phyloP scores from a whole-genome alignment of 257 asterid species.

The Cinchona pubescens region DNA sequence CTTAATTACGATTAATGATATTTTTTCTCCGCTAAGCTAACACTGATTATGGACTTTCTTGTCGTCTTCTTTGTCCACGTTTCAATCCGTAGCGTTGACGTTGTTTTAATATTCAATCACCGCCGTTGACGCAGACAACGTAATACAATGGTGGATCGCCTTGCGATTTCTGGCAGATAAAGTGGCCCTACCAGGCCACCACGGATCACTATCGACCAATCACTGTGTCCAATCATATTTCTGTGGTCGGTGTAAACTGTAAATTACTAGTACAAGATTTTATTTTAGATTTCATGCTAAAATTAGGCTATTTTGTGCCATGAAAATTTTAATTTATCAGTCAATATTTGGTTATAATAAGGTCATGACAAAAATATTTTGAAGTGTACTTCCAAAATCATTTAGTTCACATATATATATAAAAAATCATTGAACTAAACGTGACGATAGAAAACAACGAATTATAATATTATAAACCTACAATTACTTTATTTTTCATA shows the following conservation, averaged over 20 bases:
- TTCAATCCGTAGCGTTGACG: neutral
- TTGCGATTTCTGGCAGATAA: neutral
- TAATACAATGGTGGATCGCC: neutral
- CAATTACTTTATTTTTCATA: neutral
- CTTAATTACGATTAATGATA: conserved; percentile 23
- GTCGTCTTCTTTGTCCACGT: neutral
- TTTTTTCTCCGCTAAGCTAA: neutral
- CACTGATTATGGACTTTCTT: too few species aligned
- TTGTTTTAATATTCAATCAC: neutral
- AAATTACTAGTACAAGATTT: too few species aligned
- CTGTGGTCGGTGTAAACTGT: too few species aligned
- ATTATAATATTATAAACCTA: neutral
- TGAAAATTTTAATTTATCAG: too few species aligned
- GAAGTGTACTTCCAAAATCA: too few species aligned
- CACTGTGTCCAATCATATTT: too few species aligned
- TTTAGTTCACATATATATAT: too few species aligned
- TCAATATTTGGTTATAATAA: too few species aligned
- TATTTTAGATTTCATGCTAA: too few species aligned
- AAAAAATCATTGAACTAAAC: conserved; percentile 4
- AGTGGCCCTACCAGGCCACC: conserved; percentile 16
- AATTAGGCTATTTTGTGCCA: too few species aligned
- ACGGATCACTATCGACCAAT: too few species aligned
- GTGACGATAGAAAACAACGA: neutral
- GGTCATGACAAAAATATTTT: too few species aligned
- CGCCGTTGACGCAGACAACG: conserved; percentile 8